These are phyloP conservation scores for Tuber brumale DNA, from an alignment of 495 filamentous ascomycete species.

Conservation along the genomic window DNA sequence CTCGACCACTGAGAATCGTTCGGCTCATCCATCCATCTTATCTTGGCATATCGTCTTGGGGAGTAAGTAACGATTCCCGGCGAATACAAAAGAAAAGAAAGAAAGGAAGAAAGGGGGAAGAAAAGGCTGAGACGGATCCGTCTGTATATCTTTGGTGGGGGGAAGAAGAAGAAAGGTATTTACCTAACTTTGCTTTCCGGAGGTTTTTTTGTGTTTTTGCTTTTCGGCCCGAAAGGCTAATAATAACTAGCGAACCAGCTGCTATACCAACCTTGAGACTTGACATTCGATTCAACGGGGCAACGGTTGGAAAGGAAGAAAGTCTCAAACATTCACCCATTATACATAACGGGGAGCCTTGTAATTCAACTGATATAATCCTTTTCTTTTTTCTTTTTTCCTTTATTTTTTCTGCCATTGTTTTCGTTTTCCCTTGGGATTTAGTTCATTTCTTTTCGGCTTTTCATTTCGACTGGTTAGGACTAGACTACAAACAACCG, in stretches of 20 bases:
- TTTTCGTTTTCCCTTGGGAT: background rate
- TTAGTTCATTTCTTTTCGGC: background rate
- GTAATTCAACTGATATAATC: slow-evolving; percentile 3
- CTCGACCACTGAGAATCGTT: slow-evolving; percentile 7
- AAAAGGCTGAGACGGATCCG: background rate
- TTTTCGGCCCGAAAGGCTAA: slow-evolving; percentile 2
- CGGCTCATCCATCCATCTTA: slow-evolving; percentile 9
- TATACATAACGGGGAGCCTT: background rate
- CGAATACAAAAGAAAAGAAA: background rate
- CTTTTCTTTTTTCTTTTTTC: background rate
- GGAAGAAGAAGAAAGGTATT: background rate
- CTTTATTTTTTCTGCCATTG: background rate
- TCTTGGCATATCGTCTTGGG: slow-evolving; percentile 14
- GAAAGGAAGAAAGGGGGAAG: background rate
- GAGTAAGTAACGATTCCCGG: slow-evolving; percentile 15
- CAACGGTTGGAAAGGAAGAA: slow-evolving; percentile 4
- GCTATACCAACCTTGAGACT: background rate
- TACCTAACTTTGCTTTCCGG: background rate
- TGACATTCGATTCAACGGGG: background rate
- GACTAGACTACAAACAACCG: background rate
- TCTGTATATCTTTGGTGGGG: background rate
- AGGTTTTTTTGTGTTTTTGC: background rate
- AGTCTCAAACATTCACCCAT: background rate
- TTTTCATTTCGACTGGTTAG: background rate
- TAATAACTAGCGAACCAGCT: slow-evolving; percentile 5